A percentile compares a stretch with the other conserved stretches of the same genome.
phyloP scores from a whole-genome alignment of 306 rosid species.

The Carpinus fangiana region DNA sequence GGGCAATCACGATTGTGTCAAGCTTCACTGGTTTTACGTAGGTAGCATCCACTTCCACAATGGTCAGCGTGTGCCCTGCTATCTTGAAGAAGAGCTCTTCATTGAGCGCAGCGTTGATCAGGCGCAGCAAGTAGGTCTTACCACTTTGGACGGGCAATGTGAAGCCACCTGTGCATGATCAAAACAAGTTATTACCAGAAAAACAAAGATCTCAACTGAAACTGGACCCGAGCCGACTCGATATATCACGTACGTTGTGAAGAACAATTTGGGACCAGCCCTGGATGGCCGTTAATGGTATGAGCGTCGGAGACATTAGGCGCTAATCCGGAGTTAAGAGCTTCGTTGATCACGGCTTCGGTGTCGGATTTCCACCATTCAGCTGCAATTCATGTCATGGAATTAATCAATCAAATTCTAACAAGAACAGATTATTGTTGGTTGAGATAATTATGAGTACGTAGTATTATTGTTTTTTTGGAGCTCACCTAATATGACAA shows the following conservation, averaged over 20 bases:
- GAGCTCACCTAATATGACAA: constrained; percentile 63
- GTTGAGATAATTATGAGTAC: no score
- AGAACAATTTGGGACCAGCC: constrained; percentile 57
- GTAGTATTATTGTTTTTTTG: background rate
- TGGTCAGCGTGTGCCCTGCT: constrained; percentile 71
- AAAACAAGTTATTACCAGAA: background rate
- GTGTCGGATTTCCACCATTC: constrained; percentile 99
- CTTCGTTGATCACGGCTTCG: constrained; percentile 80
- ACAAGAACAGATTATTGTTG: no score
- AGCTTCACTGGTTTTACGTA: constrained; percentile 71
- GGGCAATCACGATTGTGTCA: constrained; percentile 74
- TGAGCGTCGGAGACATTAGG: constrained; percentile 95
- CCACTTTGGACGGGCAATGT: constrained; percentile 60
- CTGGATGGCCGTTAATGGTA: constrained; percentile 86
- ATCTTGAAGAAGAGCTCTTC: constrained; percentile 92
- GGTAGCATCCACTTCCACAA: constrained; percentile 86
- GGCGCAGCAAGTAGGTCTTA: constrained; percentile 61
- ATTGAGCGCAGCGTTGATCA: constrained; percentile 97
- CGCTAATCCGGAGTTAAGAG: constrained; percentile 71
- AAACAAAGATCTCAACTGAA: no score
- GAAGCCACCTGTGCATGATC: constrained; percentile 48
- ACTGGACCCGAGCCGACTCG: no score
- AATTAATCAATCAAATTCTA: background rate
- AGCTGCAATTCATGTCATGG: constrained; percentile 38
- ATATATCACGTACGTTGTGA: constrained; percentile 40